phyloP scores from a whole-genome alignment of 208 protist species.

The Entamoeba histolytica region DNA sequence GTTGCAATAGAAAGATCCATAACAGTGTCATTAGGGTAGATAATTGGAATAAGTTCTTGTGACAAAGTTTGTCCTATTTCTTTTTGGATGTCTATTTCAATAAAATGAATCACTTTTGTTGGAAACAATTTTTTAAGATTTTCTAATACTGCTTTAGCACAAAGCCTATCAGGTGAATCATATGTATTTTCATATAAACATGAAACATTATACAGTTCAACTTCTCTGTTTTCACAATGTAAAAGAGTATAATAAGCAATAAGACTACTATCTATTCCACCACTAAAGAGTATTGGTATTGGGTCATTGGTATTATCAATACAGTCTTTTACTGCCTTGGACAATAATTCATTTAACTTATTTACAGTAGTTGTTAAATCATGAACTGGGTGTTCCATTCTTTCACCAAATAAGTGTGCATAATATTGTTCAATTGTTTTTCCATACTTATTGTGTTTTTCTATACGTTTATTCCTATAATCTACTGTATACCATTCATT shows the following conservation, averaged over 20 bases:
- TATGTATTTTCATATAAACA: not conserved
- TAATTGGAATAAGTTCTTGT: not conserved
- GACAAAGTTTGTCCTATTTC: not conserved
- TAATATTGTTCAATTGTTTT: not conserved
- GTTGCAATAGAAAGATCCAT: not conserved
- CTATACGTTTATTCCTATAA: not conserved
- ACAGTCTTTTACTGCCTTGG: not conserved
- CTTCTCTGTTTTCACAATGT: not conserved
- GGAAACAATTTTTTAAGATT: not conserved
- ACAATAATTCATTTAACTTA: not conserved
- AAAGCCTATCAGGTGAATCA: not conserved
- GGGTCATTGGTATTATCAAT: not conserved
- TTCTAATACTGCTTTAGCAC: not conserved
- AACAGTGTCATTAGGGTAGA: not conserved
- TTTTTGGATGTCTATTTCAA: not conserved
- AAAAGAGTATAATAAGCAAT: not conserved
- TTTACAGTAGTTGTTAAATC: not conserved
- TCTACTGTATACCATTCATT: not conserved
- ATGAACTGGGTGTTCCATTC: not conserved
- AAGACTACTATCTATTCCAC: not conserved
- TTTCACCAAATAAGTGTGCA: not conserved
- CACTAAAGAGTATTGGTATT: not conserved
- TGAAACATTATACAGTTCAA: not conserved
- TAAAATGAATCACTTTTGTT: not conserved
- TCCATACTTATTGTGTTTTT: not conserved